Conservation (phyloP, 169 alveolate species). For the Cryptosporidium meleagridis region DNA sequence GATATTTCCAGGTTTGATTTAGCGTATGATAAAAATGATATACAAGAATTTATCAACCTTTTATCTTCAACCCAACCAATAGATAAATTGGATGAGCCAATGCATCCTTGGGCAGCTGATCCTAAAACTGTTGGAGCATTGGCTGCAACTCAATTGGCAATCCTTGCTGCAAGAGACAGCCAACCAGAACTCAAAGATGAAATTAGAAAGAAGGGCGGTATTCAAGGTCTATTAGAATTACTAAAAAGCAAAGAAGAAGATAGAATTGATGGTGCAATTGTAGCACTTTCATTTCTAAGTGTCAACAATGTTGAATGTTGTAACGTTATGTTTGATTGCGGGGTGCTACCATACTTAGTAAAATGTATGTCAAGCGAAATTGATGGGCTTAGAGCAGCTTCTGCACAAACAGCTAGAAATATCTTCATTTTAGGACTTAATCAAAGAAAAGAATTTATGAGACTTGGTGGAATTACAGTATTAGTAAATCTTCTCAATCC, state of each 20-base stretch:
- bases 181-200: slow-evolving; percentile 86
- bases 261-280: slow-evolving; percentile 91
- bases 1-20: slow-evolving; percentile 86
- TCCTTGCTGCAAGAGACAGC: slow-evolving; percentile 86
- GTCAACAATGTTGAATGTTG: slow-evolving; percentile 88
- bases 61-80: slow-evolving; percentile 85
- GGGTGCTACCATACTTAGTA: slow-evolving; percentile 87
- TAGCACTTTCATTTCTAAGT: slow-evolving; percentile 90
- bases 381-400: slow-evolving; percentile 91
- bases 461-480: slow-evolving; percentile 86
- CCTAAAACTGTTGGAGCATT: slow-evolving; percentile 95
- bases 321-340: slow-evolving; percentile 87
- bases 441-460: slow-evolving; percentile 87
- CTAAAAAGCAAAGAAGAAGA: slow-evolving; percentile 86
- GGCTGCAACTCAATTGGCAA: slow-evolving; percentile 94
- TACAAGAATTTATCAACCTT: slow-evolving; percentile 84
- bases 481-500: slow-evolving; percentile 79
- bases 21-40: slow-evolving; percentile 87
- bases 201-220: slow-evolving; percentile 85
- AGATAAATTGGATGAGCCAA: slow-evolving; percentile 86
- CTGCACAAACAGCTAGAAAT: slow-evolving; percentile 91
- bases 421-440: slow-evolving; percentile 87
- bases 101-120: slow-evolving; percentile 96
- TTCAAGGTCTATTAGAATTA: slow-evolving; percentile 83
- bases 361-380: slow-evolving; percentile 87